A percentile compares a stretch with the other conserved stretches of the same genome.
Conservation (phyloP, 2,329 filamentous ascomycete genomes). For the Calonectria naviculata region DNA sequence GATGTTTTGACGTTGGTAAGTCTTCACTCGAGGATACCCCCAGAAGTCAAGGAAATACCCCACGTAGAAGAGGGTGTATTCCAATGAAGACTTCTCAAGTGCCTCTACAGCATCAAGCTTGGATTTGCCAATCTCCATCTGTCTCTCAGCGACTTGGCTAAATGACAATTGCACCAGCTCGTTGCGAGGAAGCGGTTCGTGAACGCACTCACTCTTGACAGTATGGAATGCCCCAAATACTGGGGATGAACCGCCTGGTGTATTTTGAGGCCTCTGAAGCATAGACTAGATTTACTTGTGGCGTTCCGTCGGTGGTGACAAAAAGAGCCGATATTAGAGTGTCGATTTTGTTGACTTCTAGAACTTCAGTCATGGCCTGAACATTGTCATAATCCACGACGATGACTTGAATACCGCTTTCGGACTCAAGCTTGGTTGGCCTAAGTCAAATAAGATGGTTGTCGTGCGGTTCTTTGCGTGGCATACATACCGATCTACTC, state of each 20-base stretch:
- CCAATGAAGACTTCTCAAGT: neutral
- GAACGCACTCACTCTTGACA: neutral
- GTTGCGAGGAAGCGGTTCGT: too few species aligned
- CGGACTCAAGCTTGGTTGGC: too few species aligned
- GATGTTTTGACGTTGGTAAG: neutral
- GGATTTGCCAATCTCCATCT: neutral
- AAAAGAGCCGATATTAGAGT: neutral
- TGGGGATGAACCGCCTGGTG: neutral
- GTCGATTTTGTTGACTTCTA: too few species aligned
- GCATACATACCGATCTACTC: too few species aligned
- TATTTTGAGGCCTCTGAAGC: neutral
- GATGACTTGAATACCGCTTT: too few species aligned
- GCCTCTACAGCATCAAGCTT: neutral
- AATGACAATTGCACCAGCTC: too few species aligned
- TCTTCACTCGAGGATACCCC: neutral
- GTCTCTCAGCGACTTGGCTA: neutral
- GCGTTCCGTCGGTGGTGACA: neutral
- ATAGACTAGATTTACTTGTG: neutral
- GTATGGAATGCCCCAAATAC: neutral
- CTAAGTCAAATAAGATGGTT: too few species aligned
- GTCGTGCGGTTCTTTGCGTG: too few species aligned
- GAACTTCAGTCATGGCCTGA: too few species aligned
- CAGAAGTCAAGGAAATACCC: neutral
- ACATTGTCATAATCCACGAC: too few species aligned
- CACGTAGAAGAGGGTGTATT: neutral